Conservation (phyloP, 192 early-diverging fungal species). For the Mortierella hygrophila region DNA sequence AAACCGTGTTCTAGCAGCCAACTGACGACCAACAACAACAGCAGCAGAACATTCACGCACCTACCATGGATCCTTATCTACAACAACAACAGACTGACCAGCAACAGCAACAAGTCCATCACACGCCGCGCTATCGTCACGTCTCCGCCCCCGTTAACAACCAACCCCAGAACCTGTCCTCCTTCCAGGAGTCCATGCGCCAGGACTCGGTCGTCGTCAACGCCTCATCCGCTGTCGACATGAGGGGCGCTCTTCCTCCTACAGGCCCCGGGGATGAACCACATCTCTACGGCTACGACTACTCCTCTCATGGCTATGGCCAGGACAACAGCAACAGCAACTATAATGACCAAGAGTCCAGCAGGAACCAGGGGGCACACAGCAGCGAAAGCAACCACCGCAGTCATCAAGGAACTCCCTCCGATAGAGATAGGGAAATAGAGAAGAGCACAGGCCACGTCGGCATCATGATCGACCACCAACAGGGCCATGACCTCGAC, state of each 20-base stretch:
- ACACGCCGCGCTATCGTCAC: conserved; percentile 39
- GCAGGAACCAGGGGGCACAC: not conserved
- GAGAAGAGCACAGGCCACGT: conserved; percentile 41
- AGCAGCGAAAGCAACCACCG: conserved; percentile 1
- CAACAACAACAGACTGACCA: conserved; percentile 4
- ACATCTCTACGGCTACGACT: conserved; percentile 7
- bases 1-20: too few species aligned
- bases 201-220: conserved; percentile 40
- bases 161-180: conserved; percentile 43
- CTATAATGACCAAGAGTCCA: not conserved
- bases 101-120: conserved; percentile 27
- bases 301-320: not conserved
- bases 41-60: too few species aligned
- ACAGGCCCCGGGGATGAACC: not conserved
- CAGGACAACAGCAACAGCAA: conserved; percentile 3
- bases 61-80: conserved; percentile 22
- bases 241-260: not conserved
- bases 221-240: not conserved
- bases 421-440: not conserved
- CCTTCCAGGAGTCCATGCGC: conserved; percentile 48
- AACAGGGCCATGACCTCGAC: conserved; percentile 14
- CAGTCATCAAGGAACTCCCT: conserved; percentile 3
- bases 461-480: conserved; percentile 49
- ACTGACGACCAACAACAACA: too few species aligned
- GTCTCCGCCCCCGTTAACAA: conserved; percentile 45